Conservation (phyloP, 2,329 filamentous ascomycete species). For the Fusarium nisikadoi region DNA sequence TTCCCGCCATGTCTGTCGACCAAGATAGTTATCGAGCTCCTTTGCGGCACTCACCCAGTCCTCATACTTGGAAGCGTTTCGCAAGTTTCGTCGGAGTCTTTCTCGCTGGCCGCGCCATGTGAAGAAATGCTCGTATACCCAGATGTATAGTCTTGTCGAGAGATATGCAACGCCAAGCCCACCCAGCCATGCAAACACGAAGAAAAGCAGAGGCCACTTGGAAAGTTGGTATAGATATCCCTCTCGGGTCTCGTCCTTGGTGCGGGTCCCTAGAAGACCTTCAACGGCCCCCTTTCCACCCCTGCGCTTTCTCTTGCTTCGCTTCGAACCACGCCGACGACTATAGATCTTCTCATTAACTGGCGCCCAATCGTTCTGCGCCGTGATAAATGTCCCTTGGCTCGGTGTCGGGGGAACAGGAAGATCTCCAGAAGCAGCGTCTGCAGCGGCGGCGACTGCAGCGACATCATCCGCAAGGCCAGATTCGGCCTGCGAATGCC, state of each 20-base stretch:
- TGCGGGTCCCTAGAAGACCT: slow-evolving; percentile 64
- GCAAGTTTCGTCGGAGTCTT: slow-evolving; percentile 75
- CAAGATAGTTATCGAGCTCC: slow-evolving; percentile 81
- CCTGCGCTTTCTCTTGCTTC: slow-evolving; percentile 44
- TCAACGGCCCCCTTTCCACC: slow-evolving; percentile 54
- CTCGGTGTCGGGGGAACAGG: slow-evolving; percentile 34
- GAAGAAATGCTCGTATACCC: slow-evolving; percentile 88
- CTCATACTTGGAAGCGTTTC: slow-evolving; percentile 76
- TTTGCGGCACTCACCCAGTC: slow-evolving; percentile 87
- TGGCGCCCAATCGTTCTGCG: slow-evolving; percentile 95
- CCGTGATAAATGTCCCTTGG: slow-evolving; percentile 76
- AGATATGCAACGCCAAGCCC: slow-evolving; percentile 79
- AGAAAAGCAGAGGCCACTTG: slow-evolving; percentile 89
- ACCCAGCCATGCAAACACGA: slow-evolving; percentile 83
- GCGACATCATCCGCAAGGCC: slow-evolving; percentile 48
- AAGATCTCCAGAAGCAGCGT: slow-evolving; percentile 53
- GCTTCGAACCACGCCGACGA: slow-evolving; percentile 52
- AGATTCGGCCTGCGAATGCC: slow-evolving; percentile 49
- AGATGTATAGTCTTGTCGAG: slow-evolving; percentile 87
- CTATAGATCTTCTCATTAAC: slow-evolving; percentile 75
- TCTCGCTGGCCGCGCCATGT: slow-evolving; percentile 88
- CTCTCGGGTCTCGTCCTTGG: slow-evolving; percentile 92
- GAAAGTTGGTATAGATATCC: slow-evolving; percentile 88
- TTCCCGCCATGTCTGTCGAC: slow-evolving; percentile 83
- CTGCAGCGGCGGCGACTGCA: slow-evolving; percentile 53